Conservation (phyloP, 1,284 basidiomycete species). For the Tetrapyrgos nigripes region DNA sequence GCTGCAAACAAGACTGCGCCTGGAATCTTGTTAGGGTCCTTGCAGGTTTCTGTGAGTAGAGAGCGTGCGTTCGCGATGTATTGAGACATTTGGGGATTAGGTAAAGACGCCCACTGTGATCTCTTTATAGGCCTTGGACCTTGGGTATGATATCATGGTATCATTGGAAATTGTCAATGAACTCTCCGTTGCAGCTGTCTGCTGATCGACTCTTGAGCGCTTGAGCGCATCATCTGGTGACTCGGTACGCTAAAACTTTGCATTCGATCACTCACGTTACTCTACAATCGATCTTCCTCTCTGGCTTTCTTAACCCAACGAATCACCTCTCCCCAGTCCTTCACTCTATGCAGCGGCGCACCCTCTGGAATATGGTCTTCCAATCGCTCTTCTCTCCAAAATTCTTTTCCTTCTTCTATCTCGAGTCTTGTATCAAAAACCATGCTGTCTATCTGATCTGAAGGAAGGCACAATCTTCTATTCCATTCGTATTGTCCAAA, state of each 20-base stretch:
- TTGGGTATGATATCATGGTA: too few relatives aligned
- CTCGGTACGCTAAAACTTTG: too few relatives aligned
- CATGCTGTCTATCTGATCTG: conserved; percentile 58
- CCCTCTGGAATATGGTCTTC: conserved; percentile 46
- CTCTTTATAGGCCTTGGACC: too few relatives aligned
- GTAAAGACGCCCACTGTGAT: background rate
- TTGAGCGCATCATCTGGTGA: too few relatives aligned
- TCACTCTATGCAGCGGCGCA: conserved; percentile 53
- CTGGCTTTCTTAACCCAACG: conserved; percentile 48
- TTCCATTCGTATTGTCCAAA: conserved; percentile 87
- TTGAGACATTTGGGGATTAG: background rate
- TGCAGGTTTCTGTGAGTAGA: background rate
- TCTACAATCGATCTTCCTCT: conserved; percentile 35
- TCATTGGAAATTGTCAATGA: too few relatives aligned
- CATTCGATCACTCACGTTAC: background rate
- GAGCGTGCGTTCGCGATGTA: background rate
- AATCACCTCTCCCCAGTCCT: conserved; percentile 63
- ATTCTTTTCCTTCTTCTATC: conserved; percentile 53
- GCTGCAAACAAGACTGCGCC: background rate
- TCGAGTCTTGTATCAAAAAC: conserved; percentile 63
- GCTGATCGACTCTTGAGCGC: too few relatives aligned
- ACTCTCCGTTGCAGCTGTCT: too few relatives aligned
- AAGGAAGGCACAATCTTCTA: conserved; percentile 51
- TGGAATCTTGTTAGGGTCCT: background rate
- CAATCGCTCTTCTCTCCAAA: conserved; percentile 61